These are phyloP conservation scores for Trifolium subterraneum DNA, from an alignment of 306 rosid genomes.

Conservation along the genomic window DNA sequence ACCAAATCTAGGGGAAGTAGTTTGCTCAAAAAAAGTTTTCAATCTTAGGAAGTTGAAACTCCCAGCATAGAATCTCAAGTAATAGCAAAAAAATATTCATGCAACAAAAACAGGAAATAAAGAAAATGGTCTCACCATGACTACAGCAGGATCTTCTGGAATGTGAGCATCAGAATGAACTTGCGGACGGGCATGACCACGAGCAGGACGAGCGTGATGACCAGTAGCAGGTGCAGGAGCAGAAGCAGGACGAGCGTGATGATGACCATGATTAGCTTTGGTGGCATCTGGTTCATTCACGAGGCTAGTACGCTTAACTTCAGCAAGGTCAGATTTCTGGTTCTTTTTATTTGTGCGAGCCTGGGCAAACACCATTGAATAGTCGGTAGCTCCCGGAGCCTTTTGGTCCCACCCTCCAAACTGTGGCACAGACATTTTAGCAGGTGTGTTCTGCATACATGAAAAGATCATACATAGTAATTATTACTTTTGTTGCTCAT, in stretches of 20 bases:
- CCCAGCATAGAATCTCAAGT: slow-evolving; percentile 5
- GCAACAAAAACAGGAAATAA: background rate
- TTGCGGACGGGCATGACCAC: slow-evolving; percentile 20
- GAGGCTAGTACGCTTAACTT: slow-evolving; percentile 57
- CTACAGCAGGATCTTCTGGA: slow-evolving; percentile 38
- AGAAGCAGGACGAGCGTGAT: background rate
- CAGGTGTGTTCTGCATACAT: slow-evolving; percentile 49
- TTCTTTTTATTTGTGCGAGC: slow-evolving; percentile 74
- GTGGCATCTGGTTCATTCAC: slow-evolving; percentile 30
- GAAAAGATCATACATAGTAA: background rate
- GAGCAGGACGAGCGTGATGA: slow-evolving; percentile 17
- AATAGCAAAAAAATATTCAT: background rate
- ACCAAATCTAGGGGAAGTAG: slow-evolving; percentile 41
- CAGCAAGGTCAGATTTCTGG: slow-evolving; percentile 54
- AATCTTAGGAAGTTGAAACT: background rate
- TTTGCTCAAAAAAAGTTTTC: background rate
- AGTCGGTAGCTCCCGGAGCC: slow-evolving; percentile 53
- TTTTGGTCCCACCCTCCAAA: slow-evolving; percentile 92
- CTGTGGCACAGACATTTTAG: slow-evolving; percentile 68
- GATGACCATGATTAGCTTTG: slow-evolving; percentile 8
- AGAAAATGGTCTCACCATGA: slow-evolving; percentile 43
- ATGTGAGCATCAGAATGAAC: slow-evolving; percentile 13
- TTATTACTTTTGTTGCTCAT: slow-evolving; percentile 6
- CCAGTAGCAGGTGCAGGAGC: slow-evolving; percentile 30
- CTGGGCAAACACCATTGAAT: slow-evolving; percentile 64